Conservation (phyloP, 768 basidiomycete genomes). For the Calvatia gigantea region DNA sequence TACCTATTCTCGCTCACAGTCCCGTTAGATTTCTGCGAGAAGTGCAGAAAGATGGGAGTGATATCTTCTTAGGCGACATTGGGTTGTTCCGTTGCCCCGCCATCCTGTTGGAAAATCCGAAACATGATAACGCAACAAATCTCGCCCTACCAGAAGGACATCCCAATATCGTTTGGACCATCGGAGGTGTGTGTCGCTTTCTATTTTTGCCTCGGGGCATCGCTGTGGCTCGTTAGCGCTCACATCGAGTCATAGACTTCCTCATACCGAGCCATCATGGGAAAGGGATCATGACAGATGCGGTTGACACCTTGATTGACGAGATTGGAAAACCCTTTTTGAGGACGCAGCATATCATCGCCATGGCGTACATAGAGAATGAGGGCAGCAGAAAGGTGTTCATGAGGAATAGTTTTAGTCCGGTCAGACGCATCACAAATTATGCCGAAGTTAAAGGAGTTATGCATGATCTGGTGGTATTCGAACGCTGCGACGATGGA, state of each 20-base stretch:
- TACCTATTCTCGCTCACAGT: conserved; percentile 35
- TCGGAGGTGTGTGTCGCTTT: no score
- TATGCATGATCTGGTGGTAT: conserved; percentile 28
- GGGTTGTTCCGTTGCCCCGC: conserved; percentile 29
- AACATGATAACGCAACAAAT: conserved; percentile 34
- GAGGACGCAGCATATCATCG: conserved; percentile 46
- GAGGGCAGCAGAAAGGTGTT: conserved; percentile 61
- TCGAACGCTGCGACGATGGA: conserved; percentile 21
- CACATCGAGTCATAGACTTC: conserved; percentile 41
- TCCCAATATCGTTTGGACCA: conserved; percentile 53
- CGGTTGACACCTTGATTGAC: conserved; percentile 47
- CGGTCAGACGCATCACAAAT: conserved; percentile 34
- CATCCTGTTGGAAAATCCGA: conserved; percentile 14
- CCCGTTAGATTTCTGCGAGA: conserved; percentile 54
- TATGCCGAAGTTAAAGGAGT: conserved; percentile 34
- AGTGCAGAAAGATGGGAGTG: conserved; percentile 51
- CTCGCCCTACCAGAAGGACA: conserved; percentile 40
- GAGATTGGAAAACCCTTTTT: conserved; percentile 66
- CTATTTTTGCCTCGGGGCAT: not conserved
- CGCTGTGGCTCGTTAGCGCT: not conserved
- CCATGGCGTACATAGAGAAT: conserved; percentile 48
- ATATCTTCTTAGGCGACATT: conserved; percentile 51
- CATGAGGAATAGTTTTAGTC: conserved; percentile 59
- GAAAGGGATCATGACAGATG: conserved; percentile 72
- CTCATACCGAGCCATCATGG: conserved; percentile 60